Evolutionary conservation across 2,329 filamentous ascomycete species (phyloP).

Genomic region (Apiospora koreana): DNA sequence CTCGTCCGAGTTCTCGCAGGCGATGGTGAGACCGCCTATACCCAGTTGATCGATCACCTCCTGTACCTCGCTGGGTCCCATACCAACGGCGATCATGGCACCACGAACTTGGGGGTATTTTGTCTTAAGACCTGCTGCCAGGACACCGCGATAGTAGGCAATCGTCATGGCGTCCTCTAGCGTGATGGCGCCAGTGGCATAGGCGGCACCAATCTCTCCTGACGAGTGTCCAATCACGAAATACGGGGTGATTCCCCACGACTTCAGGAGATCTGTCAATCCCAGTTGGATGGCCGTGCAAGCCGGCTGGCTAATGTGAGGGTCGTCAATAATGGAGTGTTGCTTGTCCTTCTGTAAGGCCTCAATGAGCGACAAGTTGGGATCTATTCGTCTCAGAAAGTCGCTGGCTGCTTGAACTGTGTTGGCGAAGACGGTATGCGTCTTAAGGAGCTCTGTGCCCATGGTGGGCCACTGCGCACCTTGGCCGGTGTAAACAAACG

Average conservation of each 20-base stretch:
- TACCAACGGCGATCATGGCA: slow-evolving; percentile 32
- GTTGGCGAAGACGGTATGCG: slow-evolving; percentile 21
- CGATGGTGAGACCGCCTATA: slow-evolving; percentile 20
- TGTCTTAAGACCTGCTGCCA: slow-evolving; percentile 9
- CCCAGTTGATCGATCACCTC: too few species aligned
- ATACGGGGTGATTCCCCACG: slow-evolving; percentile 29
- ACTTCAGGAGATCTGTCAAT: slow-evolving; percentile 36
- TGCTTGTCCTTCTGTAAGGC: too few species aligned
- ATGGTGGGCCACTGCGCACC: slow-evolving; percentile 39
- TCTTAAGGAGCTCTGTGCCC: slow-evolving; percentile 32
- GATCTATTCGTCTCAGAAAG: too few species aligned
- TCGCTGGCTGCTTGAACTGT: slow-evolving; percentile 16
- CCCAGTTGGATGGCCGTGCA: slow-evolving; percentile 47
- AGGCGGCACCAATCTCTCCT: slow-evolving; percentile 42
- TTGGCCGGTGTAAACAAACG: slow-evolving; percentile 38
- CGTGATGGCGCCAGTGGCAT: slow-evolving; percentile 18
- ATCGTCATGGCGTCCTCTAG: slow-evolving; percentile 19
- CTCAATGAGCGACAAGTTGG: too few species aligned
- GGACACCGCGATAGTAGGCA: slow-evolving; percentile 19
- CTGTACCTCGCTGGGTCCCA: neutral
- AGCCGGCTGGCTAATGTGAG: slow-evolving; percentile 37
- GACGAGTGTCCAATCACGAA: slow-evolving; percentile 38
- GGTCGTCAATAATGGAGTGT: too few species aligned
- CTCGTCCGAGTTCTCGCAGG: slow-evolving; percentile 32
- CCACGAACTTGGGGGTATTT: slow-evolving; percentile 22